Evolutionary conservation across 306 rosid species (phyloP), one percentile per base, ranked within the genome.

Genomic region (Hippophae tibetana): DNA sequence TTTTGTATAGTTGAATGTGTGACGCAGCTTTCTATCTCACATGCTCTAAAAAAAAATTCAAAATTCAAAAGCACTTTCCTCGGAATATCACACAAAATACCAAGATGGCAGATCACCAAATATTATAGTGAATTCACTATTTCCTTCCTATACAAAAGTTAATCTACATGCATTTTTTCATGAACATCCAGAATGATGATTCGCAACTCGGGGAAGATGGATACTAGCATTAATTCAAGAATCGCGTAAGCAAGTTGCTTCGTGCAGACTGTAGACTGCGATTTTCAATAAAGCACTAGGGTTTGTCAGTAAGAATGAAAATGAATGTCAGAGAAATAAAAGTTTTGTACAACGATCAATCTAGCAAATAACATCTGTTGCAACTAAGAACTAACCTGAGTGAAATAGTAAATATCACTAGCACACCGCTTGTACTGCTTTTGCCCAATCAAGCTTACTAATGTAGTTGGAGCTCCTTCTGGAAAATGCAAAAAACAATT

Each of bases 351-450:
- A 48, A 53, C 48, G 58, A 67, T 13, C 38, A 58, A 13, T 58
- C 56, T 55, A 38, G 10, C 52, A 52, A 50, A 14, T 43, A 43
- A 43, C 59, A n/a, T 27, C 13, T 48, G 52, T 46, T 63, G 78
- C 50, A 7, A 53, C 58, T 12, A 54, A 54, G 54, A 60, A 69
- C 78, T 59, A 60, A 92, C 99, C 94, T 88, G 99, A 72, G 86
- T 93, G 68, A 93, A 93, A 73, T 82, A 77, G 56, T 93, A 93
- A 7, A 93, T 86, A 71, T 93, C 99, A 73, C 86, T 74, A 11
- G 97, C 97, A 50, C 99, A 88, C 25, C 81, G 95, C 74, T 79
- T 82, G 83, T 93, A 93, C 69, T 86, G 99, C 64, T 75, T 88
- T 27, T 71, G 66, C 42, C 99, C 99, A 41, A 93, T 82, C 82